Conservation (phyloP, 345 rosid genomes). For the Boechera divaricarpa region DNA sequence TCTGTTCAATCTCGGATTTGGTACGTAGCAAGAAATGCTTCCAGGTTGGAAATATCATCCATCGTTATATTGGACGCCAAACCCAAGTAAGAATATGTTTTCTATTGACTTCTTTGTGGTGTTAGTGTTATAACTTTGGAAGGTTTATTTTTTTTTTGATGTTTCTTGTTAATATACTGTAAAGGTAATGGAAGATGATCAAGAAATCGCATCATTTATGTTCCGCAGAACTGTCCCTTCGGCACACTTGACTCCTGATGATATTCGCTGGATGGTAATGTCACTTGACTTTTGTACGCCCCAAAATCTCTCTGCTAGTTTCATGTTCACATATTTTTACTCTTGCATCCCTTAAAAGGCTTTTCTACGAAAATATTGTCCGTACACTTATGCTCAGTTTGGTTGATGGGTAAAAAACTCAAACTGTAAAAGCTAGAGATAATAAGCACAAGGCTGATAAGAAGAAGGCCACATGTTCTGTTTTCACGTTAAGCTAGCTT, state of each 20-base stretch:
- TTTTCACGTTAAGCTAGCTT: conserved; percentile 8
- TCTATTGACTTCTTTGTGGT: conserved; percentile 10
- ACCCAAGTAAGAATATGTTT: conserved; percentile 66
- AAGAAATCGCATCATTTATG: conserved; percentile 91
- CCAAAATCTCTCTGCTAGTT: conserved; percentile 5
- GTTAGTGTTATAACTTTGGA: conserved; percentile 7
- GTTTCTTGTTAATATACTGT: conserved; percentile 11
- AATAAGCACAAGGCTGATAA: background rate
- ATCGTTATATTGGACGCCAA: conserved; percentile 92
- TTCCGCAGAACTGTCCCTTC: conserved; percentile 96
- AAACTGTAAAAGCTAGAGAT: background rate
- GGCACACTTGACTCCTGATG: conserved; percentile 82
- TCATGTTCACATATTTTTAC: conserved; percentile 56
- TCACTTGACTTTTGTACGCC: conserved; percentile 16
- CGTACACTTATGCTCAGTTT: background rate
- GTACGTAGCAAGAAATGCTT: conserved; percentile 70
- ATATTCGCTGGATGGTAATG: conserved; percentile 96
- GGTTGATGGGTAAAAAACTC: background rate
- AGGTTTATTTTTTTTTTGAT: conserved; percentile 26
- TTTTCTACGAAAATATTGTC: conserved; percentile 5
- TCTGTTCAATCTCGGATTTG: conserved; percentile 76
- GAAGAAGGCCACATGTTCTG: background rate
- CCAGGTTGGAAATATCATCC: conserved; percentile 87
- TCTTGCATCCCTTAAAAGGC: background rate
- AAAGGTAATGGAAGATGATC: conserved; percentile 97